phyloP scores from a whole-genome alignment of 2,329 filamentous ascomycete genomes.

The Cladosporium colombiae region DNA sequence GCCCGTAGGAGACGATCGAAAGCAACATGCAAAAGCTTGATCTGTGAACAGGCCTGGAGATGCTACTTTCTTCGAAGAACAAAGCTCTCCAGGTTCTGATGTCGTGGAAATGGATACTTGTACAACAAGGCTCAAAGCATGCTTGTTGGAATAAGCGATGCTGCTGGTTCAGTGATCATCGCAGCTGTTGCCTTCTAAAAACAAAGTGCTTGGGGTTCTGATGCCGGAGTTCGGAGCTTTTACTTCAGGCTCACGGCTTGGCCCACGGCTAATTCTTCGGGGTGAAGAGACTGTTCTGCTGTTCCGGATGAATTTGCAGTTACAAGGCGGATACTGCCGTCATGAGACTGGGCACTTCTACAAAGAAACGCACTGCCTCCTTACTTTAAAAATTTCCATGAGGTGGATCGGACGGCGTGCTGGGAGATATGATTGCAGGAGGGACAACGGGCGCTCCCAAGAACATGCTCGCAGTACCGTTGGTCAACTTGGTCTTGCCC shows the following conservation, averaged over 20 bases:
- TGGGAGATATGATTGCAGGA: background rate
- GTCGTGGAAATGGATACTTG: background rate
- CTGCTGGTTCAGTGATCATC: background rate
- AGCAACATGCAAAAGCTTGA: background rate
- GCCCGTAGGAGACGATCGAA: background rate
- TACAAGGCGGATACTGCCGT: background rate
- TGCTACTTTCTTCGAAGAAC: background rate
- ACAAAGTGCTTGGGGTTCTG: background rate
- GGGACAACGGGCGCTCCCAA: background rate
- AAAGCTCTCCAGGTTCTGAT: background rate
- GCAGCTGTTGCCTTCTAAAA: background rate
- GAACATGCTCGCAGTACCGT: background rate
- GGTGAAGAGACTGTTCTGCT: background rate
- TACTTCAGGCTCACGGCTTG: too few species aligned
- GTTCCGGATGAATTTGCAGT: background rate
- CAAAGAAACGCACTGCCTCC: background rate
- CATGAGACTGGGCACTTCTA: background rate
- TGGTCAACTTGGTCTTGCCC: background rate
- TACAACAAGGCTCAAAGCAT: background rate
- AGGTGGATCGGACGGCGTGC: background rate
- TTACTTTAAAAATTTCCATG: background rate
- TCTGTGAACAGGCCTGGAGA: background rate
- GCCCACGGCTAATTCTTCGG: too few species aligned
- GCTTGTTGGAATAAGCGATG: background rate
- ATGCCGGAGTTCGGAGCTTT: too few species aligned